Base-by-base conservation (phyloP, 257 asterid species). In the Nicotiana paniculata region DNA sequence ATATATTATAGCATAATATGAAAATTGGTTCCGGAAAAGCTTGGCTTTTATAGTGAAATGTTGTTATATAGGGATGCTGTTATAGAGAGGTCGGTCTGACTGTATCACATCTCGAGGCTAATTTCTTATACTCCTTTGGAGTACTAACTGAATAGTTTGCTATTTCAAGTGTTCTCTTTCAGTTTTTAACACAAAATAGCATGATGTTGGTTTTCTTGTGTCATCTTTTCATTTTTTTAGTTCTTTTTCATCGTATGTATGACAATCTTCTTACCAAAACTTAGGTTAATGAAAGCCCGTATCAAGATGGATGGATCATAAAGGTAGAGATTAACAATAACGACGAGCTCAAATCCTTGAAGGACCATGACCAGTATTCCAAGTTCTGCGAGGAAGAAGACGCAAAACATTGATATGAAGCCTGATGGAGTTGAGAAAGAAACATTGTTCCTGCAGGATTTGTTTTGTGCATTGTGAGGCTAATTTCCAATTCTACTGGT, bases 301-400 rank as follows among this genome's bases (percentile, higher is more conserved):
- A 92, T 16, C 88, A 90, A 62, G 91, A 91, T 9, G 99, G 99
- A 83, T 95, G 99, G 99, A 90, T 95, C 83, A 93, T 95, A 86
- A 95, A 93, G 91, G 99, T 95, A 21, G 97, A 92, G 87, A 12
- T 95, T 77, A 86, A 85, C 80, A 85, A 81, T 17, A 67, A 85
- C 30, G 91, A 88, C 16, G 98, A 93, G 84, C 81, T 90, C 70
- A 81, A 74, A 66, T 62, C 87, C 84, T 89, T 95, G 43, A 90
- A 93, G 92, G 96, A 90, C 85, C 65, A 92, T 32, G 93, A 87
- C 11, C 81, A 82, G 15, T 95, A 95, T 89, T 85, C 95, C 82
- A 87, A 90, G 90, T 88, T 91, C 86, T 95, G 99, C 66, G 98
- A 89, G 85, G 98, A 93, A 85, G 98, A 95, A 87, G 93, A 93